Evolutionary conservation across 140 eudicot species (phyloP).

Genomic region (Cichorium intybus): DNA sequence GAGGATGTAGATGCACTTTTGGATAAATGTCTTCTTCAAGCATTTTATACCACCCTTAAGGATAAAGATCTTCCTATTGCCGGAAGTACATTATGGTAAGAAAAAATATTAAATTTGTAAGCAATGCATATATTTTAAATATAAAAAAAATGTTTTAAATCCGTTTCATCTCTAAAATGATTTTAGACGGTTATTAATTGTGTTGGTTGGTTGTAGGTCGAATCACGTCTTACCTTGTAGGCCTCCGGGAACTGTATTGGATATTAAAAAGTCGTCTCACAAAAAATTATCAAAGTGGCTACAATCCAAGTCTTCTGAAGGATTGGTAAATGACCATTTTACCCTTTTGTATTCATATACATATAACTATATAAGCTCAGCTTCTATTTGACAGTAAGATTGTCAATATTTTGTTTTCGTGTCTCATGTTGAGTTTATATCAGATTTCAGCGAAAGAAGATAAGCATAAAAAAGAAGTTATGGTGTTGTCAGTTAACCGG

Average conservation of each 20-base stretch:
- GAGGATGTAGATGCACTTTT: conserved; percentile 70
- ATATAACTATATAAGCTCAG: neutral
- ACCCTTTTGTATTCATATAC: neutral
- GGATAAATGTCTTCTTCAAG: conserved; percentile 91
- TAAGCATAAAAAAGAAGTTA: conserved; percentile 79
- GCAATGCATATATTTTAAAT: neutral
- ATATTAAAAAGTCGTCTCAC: conserved; percentile 64
- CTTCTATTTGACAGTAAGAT: neutral
- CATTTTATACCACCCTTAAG: conserved; percentile 85
- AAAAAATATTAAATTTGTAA: neutral
- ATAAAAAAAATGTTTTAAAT: neutral
- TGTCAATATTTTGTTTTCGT: neutral
- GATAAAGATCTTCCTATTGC: conserved; percentile 98
- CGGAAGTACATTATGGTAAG: conserved; percentile 92
- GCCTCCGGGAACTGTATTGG: conserved; percentile 76
- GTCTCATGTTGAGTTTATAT: neutral
- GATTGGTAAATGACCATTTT: conserved; percentile 46
- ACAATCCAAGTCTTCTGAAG: conserved; percentile 64
- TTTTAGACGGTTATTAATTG: neutral
- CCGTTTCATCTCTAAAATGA: neutral
- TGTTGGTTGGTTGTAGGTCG: conserved; percentile 53
- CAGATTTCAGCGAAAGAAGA: conserved; percentile 92
- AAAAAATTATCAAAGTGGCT: conserved; percentile 87
- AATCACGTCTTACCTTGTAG: conserved; percentile 88
- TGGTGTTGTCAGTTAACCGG: conserved; percentile 60